These are phyloP conservation scores for Alternaria ethzedia DNA, from an alignment of 2,329 filamentous ascomycete genomes.

Conservation along the genomic window DNA sequence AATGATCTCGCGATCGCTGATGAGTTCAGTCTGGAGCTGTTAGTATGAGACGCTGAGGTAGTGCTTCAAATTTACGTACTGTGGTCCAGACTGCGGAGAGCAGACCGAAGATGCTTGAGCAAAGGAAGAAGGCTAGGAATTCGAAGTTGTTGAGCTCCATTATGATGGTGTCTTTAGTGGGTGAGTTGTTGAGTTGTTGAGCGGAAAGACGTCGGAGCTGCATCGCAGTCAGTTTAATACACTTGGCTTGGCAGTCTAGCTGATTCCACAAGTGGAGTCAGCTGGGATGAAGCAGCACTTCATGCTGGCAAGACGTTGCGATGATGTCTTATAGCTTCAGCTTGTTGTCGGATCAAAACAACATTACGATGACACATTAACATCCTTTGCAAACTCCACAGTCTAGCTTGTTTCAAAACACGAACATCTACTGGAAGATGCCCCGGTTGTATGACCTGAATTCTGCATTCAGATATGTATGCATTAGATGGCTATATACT, in stretches of 20 bases:
- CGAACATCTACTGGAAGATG: not conserved
- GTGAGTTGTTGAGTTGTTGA: not conserved
- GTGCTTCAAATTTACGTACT: not conserved
- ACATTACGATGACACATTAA: not conserved
- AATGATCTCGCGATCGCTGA: conserved; percentile 14
- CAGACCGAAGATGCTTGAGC: conserved; percentile 11
- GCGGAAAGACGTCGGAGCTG: not conserved
- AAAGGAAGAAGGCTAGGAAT: conserved; percentile 15
- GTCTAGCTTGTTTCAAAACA: not conserved
- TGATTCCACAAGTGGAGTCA: not conserved
- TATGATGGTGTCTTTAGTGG: not conserved
- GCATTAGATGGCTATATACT: not conserved
- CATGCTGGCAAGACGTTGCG: not conserved
- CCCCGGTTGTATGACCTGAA: not conserved
- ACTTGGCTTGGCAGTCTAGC: conserved; percentile 5
- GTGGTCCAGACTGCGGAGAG: conserved; percentile 4
- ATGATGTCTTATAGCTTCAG: not conserved
- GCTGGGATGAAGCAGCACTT: not conserved
- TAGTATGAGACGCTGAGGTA: not conserved
- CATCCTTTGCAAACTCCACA: too few species aligned
- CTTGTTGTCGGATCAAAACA: too few species aligned
- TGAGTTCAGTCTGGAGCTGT: conserved; percentile 7
- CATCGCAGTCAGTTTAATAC: not conserved
- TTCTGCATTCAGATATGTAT: not conserved
- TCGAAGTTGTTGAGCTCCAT: conserved; percentile 17